Evolutionary conservation across 768 basidiomycete genomes (phyloP), one percentile per base, ranked within the genome.

Genomic region (Russula sp.): DNA sequence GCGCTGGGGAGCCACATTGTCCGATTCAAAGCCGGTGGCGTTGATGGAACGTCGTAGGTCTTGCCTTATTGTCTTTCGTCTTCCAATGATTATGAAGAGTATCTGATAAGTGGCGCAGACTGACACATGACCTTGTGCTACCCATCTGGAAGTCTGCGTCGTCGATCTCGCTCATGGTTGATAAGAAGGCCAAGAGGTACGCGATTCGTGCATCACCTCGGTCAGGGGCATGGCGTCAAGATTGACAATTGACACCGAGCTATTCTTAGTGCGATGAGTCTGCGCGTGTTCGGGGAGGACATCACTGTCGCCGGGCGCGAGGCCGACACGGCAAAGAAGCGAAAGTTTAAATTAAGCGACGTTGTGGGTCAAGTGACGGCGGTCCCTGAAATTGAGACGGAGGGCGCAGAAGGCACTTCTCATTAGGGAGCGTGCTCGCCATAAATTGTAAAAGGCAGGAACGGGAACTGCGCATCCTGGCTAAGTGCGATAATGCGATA

Each of bases 121-220:
- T 93, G 39, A 76, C 81, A n/a, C 84, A 90, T 66, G 86, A 93
- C 55, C 78, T 98, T 29, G 73, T 88, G n/a, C 75, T 98, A n/a
- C 96, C 97, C 0, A 81, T 98, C 55, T 98, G 96, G 97, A 94
- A 91, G 74, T 93, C 93, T 2, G 87, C 87, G 61, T 83, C 85
- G 13, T 96, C 93, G 0, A 71, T 96, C 56, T 84, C 88, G 0
- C 78, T 98, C 60, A 93, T 98, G 93, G 85, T 97, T 57, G 94
- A 98, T 75, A 99, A 98, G 74, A 90, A 90, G 70, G 91, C 93
- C 29, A 98, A 98, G 75, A 92, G 88, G 95, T 93, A 47, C 11
- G 77, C 71, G 36, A 14, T 34, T 38, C 10, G 18, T 16, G 13
- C 16, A 20, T 35, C 5, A 10, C 49, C 18, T 7, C 35, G 18